Base-by-base conservation (phyloP, 768 basidiomycete genomes). In the Phlebiopsis flavidoalba region DNA sequence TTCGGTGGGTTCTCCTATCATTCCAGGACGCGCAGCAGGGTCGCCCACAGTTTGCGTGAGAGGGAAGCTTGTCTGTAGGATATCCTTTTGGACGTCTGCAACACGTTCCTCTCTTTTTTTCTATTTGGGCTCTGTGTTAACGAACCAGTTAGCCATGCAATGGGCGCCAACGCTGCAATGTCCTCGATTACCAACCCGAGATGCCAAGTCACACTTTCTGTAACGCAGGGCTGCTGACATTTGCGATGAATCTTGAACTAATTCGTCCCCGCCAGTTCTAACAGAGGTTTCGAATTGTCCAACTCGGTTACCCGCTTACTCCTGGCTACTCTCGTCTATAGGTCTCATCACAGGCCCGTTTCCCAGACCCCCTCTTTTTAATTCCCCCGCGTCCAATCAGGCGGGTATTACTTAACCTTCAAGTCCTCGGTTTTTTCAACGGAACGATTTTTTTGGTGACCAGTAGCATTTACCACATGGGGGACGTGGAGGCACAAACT, bases 381-480 rank as follows among this genome's bases (percentile, higher is more conserved):
- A n/a, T n/a, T 99, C 59, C 97, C 94, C 1, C 84, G 85, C 19
- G 80, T 89, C 21, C 78, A 85, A 46, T 77, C 87, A 15, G n/a
- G 79, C 75, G 24, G 97, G 97, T 17, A n/a, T n/a, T n/a, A n/a
- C 75, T 98, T 36, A 91, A 91, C 70, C 76, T 98, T 33, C 95
- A 96, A 73, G 78, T 98, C 17, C 80, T 95, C 24, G 95, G 93
- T 0, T 95, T 89, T 72, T 98, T 94, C 73, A 88, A 92, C 40
- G 96, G 94, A 35, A 96, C 93, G 0, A 79, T 91, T 24, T n/a
- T n/a, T n/a, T n/a, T n/a, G n/a, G n/a, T n/a, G 95, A 97, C 68
- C 79, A 84, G 37, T 82, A 88, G 60, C 96, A 98, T 73, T 74
- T 96, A 14, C 80, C 71, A 21, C 75, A 75, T 12, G 77, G 79